phyloP scores from a whole-genome alignment of 148 eudicot genomes.

The Oxyria digyna region DNA sequence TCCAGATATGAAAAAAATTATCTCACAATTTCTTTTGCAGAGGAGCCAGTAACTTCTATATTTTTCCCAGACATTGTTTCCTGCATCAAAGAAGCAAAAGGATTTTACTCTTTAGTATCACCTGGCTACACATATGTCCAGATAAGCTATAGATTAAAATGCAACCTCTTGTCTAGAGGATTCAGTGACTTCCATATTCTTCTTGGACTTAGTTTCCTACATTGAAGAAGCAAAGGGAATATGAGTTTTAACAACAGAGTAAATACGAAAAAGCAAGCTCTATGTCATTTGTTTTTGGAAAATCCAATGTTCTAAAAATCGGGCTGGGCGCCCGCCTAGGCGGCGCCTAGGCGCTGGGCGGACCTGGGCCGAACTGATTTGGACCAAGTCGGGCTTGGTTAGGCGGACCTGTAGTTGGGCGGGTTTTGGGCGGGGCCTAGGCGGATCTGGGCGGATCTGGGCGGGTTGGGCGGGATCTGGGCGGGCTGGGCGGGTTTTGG shows the following conservation, averaged over 20 bases:
- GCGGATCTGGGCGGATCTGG: no score
- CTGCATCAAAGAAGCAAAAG: not conserved
- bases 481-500: no score
- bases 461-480: no score
- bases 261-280: no score
- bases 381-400: no score
- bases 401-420: no score
- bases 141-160: not conserved
- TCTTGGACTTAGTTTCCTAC: not conserved
- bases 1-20: not conserved
- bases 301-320: no score
- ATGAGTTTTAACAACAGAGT: no score
- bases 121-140: not conserved
- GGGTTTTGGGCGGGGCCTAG: no score
- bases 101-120: not conserved
- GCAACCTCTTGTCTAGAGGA: conserved; percentile 2
- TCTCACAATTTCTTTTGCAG: not conserved
- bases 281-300: not conserved
- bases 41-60: not conserved
- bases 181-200: not conserved
- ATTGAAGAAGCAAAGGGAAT: not conserved
- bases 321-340: no score
- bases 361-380: no score
- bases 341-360: no score
- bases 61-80: not conserved